Percentiles rank a stretch among this genome's conserved stretches.
Conservation (phyloP, 2,329 filamentous ascomycete genomes). For the Didymella exigua region DNA sequence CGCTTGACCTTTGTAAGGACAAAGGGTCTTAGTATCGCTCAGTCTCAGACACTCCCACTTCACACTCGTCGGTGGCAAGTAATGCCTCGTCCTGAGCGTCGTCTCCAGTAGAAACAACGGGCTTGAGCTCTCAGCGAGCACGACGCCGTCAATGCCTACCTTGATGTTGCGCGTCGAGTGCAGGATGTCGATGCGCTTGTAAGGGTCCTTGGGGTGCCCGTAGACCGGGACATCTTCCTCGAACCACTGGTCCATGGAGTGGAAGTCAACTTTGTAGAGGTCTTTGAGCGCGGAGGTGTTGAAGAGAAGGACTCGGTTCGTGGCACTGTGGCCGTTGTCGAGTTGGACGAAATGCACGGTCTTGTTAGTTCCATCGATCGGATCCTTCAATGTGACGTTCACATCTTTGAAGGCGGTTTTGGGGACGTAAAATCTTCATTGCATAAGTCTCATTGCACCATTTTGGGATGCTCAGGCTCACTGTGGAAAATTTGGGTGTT, state of each 20-base stretch:
- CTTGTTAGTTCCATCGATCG: constrained; percentile 4
- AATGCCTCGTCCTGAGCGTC: constrained; percentile 63
- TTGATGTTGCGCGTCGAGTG: constrained; percentile 60
- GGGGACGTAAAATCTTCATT: constrained; percentile 40
- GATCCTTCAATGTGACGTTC: not conserved
- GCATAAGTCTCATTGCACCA: not conserved
- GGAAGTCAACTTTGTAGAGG: constrained; percentile 42
- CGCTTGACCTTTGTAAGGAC: constrained; percentile 71
- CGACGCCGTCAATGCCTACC: constrained; percentile 55
- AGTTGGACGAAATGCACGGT: constrained; percentile 26
- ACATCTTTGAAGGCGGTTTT: not conserved
- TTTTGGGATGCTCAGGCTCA: constrained; percentile 10
- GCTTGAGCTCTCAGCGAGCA: constrained; percentile 53
- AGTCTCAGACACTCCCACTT: constrained; percentile 54
- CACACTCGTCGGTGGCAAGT: constrained; percentile 61
- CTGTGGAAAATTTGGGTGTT: constrained; percentile 46
- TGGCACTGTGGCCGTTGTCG: constrained; percentile 19
- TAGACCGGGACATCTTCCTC: constrained; percentile 66
- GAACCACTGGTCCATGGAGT: constrained; percentile 53
- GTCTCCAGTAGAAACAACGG: constrained; percentile 66
- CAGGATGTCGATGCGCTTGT: constrained; percentile 67
- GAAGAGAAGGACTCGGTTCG: constrained; percentile 38
- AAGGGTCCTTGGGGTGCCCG: constrained; percentile 70
- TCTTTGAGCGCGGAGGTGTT: constrained; percentile 26
- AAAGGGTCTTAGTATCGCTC: constrained; percentile 61